These are phyloP conservation scores for Phoma sp. DNA, from an alignment of 2,329 filamentous ascomycete genomes.

Conservation along the genomic window DNA sequence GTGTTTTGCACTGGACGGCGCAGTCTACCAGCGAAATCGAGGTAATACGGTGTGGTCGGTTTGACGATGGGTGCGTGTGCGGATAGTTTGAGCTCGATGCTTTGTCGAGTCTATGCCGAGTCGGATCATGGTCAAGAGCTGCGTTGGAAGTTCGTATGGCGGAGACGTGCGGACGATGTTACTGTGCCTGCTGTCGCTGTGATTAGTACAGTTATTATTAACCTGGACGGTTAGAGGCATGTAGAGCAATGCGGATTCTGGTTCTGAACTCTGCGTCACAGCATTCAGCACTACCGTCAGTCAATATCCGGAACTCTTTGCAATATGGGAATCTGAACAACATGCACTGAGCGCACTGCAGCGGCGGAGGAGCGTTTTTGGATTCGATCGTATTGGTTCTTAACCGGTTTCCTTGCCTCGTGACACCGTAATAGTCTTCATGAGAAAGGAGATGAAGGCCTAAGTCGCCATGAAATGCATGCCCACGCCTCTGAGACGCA, in stretches of 20 bases:
- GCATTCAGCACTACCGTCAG: neutral
- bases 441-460: slow-evolving; percentile 38
- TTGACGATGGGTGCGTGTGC: neutral
- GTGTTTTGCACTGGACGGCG: neutral
- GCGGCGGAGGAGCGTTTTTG: slow-evolving; percentile 24
- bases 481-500: slow-evolving; percentile 32
- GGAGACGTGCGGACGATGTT: neutral
- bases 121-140: too few relatives aligned
- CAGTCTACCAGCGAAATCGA: neutral
- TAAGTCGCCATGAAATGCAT: slow-evolving; percentile 42
- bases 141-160: neutral
- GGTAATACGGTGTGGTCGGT: neutral
- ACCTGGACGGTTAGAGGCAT: neutral
- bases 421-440: slow-evolving; percentile 40
- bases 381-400: slow-evolving; percentile 42
- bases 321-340: neutral
- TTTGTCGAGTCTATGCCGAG: too few relatives aligned
- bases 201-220: neutral
- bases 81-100: neutral
- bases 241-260: too few relatives aligned
- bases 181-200: neutral
- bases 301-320: neutral
- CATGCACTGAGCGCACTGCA: neutral
- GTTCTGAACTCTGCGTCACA: neutral
- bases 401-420: slow-evolving; percentile 41